A percentile compares a stretch with the other conserved stretches of the same genome.
Evolutionary conservation across 352 stramenopile species (phyloP).

Genomic region (Globisporangium irregulare): DNA sequence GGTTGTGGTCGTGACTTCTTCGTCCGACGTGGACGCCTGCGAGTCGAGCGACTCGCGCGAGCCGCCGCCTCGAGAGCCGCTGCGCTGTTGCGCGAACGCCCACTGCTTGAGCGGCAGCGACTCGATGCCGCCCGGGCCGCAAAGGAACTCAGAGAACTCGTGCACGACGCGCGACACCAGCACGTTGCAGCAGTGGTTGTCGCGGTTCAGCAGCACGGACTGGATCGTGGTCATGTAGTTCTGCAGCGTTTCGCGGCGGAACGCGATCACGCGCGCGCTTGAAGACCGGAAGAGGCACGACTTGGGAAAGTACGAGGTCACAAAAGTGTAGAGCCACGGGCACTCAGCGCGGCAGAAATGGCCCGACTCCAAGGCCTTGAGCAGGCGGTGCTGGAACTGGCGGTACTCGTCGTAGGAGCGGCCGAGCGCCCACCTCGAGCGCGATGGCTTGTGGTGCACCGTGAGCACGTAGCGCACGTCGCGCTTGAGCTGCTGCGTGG

Average conservation of each 20-base stretch:
- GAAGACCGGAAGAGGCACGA: slow-evolving; percentile 29
- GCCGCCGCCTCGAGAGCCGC: slow-evolving; percentile 6
- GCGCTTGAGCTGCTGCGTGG: slow-evolving; percentile 7
- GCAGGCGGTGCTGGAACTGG: slow-evolving; percentile 29
- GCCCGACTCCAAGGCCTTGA: slow-evolving; percentile 25
- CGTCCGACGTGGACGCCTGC: slow-evolving; percentile 19
- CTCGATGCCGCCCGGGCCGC: slow-evolving; percentile 11
- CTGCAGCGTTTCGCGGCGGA: slow-evolving; percentile 36
- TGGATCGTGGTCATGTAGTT: slow-evolving; percentile 36
- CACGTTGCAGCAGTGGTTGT: slow-evolving; percentile 33
- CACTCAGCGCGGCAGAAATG: slow-evolving; percentile 54
- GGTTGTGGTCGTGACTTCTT: slow-evolving; percentile 14
- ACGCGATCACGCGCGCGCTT: slow-evolving; percentile 26
- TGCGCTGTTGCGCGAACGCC: slow-evolving; percentile 22
- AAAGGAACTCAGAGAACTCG: slow-evolving; percentile 30
- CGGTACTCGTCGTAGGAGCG: slow-evolving; percentile 23
- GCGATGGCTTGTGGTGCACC: slow-evolving; percentile 10
- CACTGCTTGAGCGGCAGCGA: slow-evolving; percentile 28
- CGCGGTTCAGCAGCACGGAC: slow-evolving; percentile 26
- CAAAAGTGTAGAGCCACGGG: slow-evolving; percentile 46
- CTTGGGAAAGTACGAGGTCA: slow-evolving; percentile 49
- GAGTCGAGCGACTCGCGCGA: slow-evolving; percentile 22
- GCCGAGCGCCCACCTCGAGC: slow-evolving; percentile 5
- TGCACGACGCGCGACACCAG: slow-evolving; percentile 26
- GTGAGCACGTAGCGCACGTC: slow-evolving; percentile 15